These are phyloP conservation scores for Cinnamomum micranthum DNA, from an alignment of 164 flowering plant species.

Conservation along the genomic window DNA sequence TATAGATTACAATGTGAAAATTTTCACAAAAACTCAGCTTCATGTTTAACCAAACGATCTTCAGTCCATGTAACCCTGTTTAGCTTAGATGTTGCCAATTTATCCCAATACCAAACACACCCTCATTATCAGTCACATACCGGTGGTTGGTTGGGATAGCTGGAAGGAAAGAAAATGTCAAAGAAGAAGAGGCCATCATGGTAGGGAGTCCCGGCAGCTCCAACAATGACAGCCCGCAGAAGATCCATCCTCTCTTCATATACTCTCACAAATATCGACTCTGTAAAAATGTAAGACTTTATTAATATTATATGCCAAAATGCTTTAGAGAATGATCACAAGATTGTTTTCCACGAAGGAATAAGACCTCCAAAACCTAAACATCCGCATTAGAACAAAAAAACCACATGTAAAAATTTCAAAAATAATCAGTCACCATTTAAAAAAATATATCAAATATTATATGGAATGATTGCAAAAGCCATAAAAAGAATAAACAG, in stretches of 20 bases:
- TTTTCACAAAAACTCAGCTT: not conserved
- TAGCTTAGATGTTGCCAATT: not conserved
- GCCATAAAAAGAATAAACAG: too few species aligned
- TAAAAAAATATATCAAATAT: too few species aligned
- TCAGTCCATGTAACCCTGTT: not conserved
- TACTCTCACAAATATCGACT: conserved; percentile 64
- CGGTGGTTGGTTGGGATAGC: conserved; percentile 67
- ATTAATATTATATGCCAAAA: not conserved
- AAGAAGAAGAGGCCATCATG: conserved; percentile 89
- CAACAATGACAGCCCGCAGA: conserved; percentile 83
- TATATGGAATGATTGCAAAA: too few species aligned
- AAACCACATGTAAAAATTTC: not conserved
- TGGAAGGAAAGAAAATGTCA: conserved; percentile 57
- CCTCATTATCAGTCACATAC: conserved; percentile 47
- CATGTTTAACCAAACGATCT: not conserved
- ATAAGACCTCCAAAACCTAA: not conserved
- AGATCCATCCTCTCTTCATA: conserved; percentile 82
- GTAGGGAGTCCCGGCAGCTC: conserved; percentile 86
- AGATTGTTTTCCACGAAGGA: not conserved
- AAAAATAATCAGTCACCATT: not conserved
- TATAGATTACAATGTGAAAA: not conserved
- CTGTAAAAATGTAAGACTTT: conserved; percentile 26
- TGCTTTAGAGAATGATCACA: not conserved
- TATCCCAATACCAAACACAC: conserved; percentile 21
- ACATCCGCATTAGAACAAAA: not conserved